These are phyloP conservation scores for Diplocarpon rosae DNA, from an alignment of 2,329 filamentous ascomycete species.

Conservation along the genomic window DNA sequence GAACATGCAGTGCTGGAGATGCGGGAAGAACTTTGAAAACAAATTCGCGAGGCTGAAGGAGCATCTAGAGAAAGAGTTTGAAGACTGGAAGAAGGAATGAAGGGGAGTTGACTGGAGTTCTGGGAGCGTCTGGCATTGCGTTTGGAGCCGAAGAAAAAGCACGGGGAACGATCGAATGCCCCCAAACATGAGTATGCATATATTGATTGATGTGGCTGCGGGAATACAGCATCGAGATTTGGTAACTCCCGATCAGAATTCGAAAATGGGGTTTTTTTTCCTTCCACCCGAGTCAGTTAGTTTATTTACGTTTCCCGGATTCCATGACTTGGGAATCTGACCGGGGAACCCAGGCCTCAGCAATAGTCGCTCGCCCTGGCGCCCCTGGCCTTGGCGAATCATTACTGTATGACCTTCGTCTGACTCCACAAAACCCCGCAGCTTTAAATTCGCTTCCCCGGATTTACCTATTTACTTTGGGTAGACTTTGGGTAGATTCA, in stretches of 20 bases:
- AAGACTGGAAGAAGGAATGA: conserved; percentile 7
- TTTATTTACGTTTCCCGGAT: not conserved
- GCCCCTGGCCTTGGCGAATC: conserved; percentile 1
- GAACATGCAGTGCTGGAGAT: conserved; percentile 77
- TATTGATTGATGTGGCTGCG: too few species aligned
- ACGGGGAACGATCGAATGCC: not conserved
- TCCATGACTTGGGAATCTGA: not conserved
- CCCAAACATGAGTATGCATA: not conserved
- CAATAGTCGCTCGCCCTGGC: not conserved
- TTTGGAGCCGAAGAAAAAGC: not conserved
- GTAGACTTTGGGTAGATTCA: too few species aligned
- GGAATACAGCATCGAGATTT: not conserved
- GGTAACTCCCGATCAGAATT: not conserved
- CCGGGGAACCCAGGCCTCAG: too few species aligned
- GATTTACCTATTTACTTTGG: too few species aligned
- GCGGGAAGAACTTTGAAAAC: conserved; percentile 61
- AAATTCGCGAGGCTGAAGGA: conserved; percentile 62
- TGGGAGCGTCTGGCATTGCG: not conserved
- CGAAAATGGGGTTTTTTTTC: not conserved
- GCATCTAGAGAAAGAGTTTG: conserved; percentile 28
- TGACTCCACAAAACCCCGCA: not conserved
- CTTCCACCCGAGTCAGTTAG: not conserved
- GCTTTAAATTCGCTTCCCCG: too few species aligned
- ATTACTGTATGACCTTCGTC: not conserved
- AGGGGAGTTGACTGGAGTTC: not conserved